These are phyloP conservation scores for Discostella stelligeroides DNA, from an alignment of 108 stramenopile species.

Conservation along the genomic window DNA sequence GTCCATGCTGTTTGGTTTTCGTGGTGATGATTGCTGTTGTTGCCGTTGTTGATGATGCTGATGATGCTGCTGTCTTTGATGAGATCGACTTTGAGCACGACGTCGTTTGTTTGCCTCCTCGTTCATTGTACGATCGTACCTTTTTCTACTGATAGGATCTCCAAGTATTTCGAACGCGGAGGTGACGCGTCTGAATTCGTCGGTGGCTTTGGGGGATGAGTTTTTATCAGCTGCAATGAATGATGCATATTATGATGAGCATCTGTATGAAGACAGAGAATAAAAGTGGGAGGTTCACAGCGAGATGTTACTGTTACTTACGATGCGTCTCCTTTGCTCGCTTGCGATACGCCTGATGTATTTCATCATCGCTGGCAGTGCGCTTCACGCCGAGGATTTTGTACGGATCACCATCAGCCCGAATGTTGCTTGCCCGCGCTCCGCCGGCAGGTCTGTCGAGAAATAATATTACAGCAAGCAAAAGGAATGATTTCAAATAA, in stretches of 20 bases:
- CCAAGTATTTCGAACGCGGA: slow-evolving; percentile 24
- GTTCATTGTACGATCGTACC: slow-evolving; percentile 2
- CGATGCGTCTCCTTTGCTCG: slow-evolving; percentile 39
- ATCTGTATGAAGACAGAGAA: not conserved
- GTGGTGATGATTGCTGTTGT: slow-evolving; percentile 1
- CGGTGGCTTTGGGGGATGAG: slow-evolving; percentile 18
- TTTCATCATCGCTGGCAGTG: slow-evolving; percentile 21
- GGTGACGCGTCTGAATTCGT: slow-evolving; percentile 24
- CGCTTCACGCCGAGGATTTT: slow-evolving; percentile 25
- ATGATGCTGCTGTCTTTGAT: too few relatives aligned
- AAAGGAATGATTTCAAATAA: not conserved
- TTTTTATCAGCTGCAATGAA: slow-evolving; percentile 24
- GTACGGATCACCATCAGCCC: slow-evolving; percentile 23
- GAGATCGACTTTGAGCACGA: not conserved
- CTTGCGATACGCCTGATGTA: slow-evolving; percentile 46
- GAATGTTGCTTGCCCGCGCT: too few relatives aligned
- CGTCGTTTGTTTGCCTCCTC: not conserved
- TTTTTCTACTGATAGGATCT: slow-evolving; percentile 16
- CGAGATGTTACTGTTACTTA: not conserved
- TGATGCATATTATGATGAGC: not conserved
- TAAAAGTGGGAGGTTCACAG: not conserved
- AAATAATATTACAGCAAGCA: not conserved
- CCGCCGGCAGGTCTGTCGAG: too few relatives aligned
- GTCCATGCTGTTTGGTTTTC: slow-evolving; percentile 6
- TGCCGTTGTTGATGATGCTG: not conserved